A percentile compares a stretch with the other conserved stretches of the same genome.
These are phyloP conservation scores for Zanthoxylum bungeanum DNA, from an alignment of 345 rosid species.

Conservation along the genomic window DNA sequence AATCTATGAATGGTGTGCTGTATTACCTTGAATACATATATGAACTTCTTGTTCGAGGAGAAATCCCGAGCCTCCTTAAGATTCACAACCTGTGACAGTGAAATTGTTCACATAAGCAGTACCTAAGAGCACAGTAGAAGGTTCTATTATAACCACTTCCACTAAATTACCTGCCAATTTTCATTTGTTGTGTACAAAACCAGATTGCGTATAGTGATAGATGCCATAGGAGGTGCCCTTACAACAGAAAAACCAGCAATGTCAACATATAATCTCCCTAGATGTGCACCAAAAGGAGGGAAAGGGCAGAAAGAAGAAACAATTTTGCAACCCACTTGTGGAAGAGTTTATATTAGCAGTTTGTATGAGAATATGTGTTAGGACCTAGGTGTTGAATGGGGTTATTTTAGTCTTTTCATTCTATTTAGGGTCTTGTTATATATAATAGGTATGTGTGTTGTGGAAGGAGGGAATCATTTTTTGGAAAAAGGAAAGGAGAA, in stretches of 20 bases:
- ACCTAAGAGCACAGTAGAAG: background rate
- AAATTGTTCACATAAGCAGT: slow-evolving; percentile 5
- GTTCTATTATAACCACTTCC: background rate
- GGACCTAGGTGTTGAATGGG: too few relatives aligned
- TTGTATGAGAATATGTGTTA: background rate
- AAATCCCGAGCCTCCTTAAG: slow-evolving; percentile 98
- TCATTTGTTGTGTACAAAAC: slow-evolving; percentile 82
- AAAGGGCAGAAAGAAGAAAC: background rate
- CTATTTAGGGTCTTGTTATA: too few relatives aligned
- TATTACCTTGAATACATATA: slow-evolving; percentile 89
- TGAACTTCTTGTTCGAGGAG: slow-evolving; percentile 65
- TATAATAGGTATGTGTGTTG: too few relatives aligned
- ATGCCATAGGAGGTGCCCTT: slow-evolving; percentile 97
- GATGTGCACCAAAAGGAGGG: background rate
- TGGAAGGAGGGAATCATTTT: too few relatives aligned
- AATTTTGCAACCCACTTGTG: background rate
- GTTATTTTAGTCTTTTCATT: too few relatives aligned
- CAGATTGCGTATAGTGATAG: slow-evolving; percentile 85
- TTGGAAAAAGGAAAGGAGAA: too few relatives aligned
- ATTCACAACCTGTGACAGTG: slow-evolving; percentile 66
- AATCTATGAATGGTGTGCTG: background rate
- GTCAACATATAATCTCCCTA: background rate
- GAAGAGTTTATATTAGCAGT: background rate
- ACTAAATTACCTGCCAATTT: slow-evolving; percentile 78
- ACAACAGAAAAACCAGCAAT: slow-evolving; percentile 9